Percentiles rank a stretch among this genome's conserved stretches.
phyloP scores from a whole-genome alignment of 495 filamentous ascomycete genomes.

The Neurospora sp. region DNA sequence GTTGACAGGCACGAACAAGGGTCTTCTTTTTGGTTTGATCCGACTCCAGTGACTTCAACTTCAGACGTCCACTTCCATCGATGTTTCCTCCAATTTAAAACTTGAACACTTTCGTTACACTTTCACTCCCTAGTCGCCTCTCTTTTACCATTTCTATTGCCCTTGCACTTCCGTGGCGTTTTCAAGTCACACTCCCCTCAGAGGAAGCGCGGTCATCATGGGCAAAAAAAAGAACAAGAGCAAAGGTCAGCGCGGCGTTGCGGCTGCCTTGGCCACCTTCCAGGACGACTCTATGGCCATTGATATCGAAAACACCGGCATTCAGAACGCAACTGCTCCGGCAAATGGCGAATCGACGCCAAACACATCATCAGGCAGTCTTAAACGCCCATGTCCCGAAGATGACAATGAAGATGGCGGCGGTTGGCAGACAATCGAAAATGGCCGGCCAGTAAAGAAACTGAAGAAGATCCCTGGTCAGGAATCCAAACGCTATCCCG shows the following conservation, averaged over 20 bases:
- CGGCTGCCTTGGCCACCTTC: slow-evolving; percentile 4
- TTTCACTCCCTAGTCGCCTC: not conserved
- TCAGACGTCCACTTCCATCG: not conserved
- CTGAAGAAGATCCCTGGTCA: slow-evolving; percentile 47
- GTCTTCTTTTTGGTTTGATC: not conserved
- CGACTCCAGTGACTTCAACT: not conserved
- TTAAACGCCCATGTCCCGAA: slow-evolving; percentile 33
- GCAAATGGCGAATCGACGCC: not conserved
- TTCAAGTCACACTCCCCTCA: not conserved
- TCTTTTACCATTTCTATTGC: not conserved
- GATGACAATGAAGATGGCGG: slow-evolving; percentile 22
- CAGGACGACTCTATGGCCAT: not conserved
- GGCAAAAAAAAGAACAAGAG: slow-evolving; percentile 20
- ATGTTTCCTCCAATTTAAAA: not conserved
- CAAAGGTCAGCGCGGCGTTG: slow-evolving; percentile 4
- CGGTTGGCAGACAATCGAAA: slow-evolving; percentile 43
- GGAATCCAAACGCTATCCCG: slow-evolving; percentile 57
- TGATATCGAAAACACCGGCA: not conserved
- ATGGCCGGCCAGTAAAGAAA: slow-evolving; percentile 39
- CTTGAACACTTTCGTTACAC: not conserved
- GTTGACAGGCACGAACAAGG: not conserved
- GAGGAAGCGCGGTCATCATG: slow-evolving; percentile 7
- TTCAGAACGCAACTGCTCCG: not conserved
- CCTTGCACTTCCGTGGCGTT: not conserved
- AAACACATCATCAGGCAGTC: slow-evolving; percentile 14